A percentile compares a stretch with the other conserved stretches of the same genome.
phyloP scores from a whole-genome alignment of 2,329 filamentous ascomycete species.

The Cephalotrichum gorgonifer region DNA sequence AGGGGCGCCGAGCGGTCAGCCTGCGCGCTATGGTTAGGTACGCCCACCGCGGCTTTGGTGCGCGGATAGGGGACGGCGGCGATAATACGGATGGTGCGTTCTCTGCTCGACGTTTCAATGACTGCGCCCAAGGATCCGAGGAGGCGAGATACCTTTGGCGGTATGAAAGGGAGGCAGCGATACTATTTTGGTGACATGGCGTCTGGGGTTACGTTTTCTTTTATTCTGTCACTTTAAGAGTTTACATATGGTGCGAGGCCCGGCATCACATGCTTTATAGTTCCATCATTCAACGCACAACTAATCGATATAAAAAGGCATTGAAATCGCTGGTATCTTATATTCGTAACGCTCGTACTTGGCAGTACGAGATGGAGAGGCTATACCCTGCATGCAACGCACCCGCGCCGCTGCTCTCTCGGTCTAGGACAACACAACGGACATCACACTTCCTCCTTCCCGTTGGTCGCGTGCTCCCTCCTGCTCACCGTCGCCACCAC shows the following conservation, averaged over 20 bases:
- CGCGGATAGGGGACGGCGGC: neutral
- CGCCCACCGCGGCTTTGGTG: neutral
- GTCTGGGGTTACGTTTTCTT: neutral
- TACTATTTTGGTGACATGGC: neutral
- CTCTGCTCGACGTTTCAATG: neutral
- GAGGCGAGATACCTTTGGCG: neutral
- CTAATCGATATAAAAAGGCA: too few relatives aligned
- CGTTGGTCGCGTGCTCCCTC: neutral
- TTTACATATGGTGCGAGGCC: neutral
- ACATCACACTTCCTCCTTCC: too few relatives aligned
- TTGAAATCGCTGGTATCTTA: too few relatives aligned
- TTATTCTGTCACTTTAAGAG: neutral
- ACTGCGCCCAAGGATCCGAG: too few relatives aligned
- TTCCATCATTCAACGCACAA: too few relatives aligned
- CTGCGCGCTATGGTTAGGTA: slow-evolving; percentile 6
- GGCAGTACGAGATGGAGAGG: too few relatives aligned
- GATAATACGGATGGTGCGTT: neutral
- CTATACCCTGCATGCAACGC: too few relatives aligned
- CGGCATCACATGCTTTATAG: too few relatives aligned
- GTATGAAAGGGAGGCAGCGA: neutral
- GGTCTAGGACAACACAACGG: too few relatives aligned
- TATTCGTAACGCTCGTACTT: too few relatives aligned
- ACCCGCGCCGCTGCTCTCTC: too few relatives aligned
- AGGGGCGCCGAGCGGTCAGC: slow-evolving; percentile 10
- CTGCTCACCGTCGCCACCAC: slow-evolving; percentile 11